Conservation (phyloP, 768 basidiomycete species). For the Leccinum subtestaceum region DNA sequence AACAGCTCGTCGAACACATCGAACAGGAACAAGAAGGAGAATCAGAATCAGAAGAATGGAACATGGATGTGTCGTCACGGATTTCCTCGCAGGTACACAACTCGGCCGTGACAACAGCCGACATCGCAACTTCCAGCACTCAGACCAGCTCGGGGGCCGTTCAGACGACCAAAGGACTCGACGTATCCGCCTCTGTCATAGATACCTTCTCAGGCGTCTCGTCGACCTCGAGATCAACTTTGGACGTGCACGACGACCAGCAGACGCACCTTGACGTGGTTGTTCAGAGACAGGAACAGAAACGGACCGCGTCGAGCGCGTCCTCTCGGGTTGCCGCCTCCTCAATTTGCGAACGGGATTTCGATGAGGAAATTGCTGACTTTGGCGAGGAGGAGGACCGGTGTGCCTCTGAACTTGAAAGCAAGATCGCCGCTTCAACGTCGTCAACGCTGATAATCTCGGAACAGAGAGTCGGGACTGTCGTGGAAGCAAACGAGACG, state of each 20-base stretch:
- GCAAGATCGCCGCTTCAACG: not conserved
- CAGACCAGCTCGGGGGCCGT: no score
- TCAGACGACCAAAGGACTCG: no score
- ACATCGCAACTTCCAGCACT: no score
- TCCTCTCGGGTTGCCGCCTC: not conserved
- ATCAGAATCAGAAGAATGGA: not conserved
- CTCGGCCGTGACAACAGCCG: no score
- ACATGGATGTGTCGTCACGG: not conserved
- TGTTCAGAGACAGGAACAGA: not conserved
- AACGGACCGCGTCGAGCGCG: not conserved
- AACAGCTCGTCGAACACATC: not conserved
- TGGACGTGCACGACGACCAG: not conserved
- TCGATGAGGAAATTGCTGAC: not conserved
- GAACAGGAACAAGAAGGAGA: not conserved
- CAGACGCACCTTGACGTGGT: not conserved
- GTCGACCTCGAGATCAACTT: not conserved
- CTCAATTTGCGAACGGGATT: not conserved
- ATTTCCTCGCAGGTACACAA: no score
- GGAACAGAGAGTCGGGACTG: not conserved
- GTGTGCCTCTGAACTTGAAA: not conserved
- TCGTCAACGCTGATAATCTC: not conserved
- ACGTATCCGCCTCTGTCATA: not conserved
- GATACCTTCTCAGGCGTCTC: not conserved
- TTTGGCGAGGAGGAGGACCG: not conserved
- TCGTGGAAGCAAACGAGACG: not conserved